Percentiles rank a stretch among this genome's conserved stretches.
Evolutionary conservation across 768 basidiomycete species (phyloP).

Genomic region (Boletus pseudopeckii): DNA sequence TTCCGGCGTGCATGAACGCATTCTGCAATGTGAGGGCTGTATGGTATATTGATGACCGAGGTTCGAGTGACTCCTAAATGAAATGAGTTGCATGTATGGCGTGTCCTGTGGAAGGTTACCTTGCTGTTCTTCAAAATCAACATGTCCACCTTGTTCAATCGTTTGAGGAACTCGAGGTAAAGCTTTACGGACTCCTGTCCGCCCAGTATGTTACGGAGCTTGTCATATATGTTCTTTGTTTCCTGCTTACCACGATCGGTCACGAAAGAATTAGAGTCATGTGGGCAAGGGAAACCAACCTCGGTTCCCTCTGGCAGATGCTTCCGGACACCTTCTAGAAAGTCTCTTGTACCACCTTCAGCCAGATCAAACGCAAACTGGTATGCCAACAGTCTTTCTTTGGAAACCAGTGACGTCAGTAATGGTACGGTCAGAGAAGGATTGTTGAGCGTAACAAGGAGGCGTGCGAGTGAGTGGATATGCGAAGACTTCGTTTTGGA

Average conservation of each 20-base stretch:
- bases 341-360: constrained; percentile 92
- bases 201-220: constrained; percentile 77
- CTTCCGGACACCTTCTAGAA: constrained; percentile 71
- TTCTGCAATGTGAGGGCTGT: constrained; percentile 95
- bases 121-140: constrained; percentile 91
- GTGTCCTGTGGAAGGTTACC: constrained; percentile 38
- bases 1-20: constrained; percentile 98
- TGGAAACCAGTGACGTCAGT: constrained; percentile 64
- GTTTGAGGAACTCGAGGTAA: constrained; percentile 92
- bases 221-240: constrained; percentile 63
- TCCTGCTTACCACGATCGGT: constrained; percentile 37
- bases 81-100: constrained; percentile 4
- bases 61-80: constrained; percentile 78
- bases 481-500: constrained; percentile 72
- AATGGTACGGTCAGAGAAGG: constrained; percentile 75
- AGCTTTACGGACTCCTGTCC: constrained; percentile 91
- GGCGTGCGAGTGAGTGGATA: constrained; percentile 77
- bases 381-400: constrained; percentile 78
- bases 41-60: constrained; percentile 96
- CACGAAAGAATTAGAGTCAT: background rate
- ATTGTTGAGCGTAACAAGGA: constrained; percentile 85
- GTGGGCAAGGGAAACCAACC: constrained; percentile 37
- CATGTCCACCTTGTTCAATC: constrained; percentile 91
- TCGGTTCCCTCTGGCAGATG: constrained; percentile 66
- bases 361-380: constrained; percentile 95